Evolutionary conservation across 768 basidiomycete species (phyloP).

Genomic region (Leccinum arenicola): DNA sequence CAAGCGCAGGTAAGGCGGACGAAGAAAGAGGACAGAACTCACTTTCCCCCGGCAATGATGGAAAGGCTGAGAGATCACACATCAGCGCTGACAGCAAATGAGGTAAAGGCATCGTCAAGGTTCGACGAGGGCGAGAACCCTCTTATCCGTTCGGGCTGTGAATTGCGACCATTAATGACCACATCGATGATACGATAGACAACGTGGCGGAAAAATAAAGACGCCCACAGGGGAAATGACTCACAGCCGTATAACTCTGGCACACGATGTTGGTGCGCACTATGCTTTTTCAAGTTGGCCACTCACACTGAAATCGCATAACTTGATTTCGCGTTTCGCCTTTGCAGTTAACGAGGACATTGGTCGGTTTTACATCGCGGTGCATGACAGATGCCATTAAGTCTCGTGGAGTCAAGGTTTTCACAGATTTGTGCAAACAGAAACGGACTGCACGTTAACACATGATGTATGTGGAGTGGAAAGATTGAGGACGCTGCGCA

Average conservation of each 20-base stretch:
- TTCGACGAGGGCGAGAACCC: conserved; percentile 64
- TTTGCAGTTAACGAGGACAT: conserved; percentile 77
- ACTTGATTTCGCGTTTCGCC: conserved; percentile 78
- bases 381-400: conserved; percentile 91
- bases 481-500: conserved; percentile 30
- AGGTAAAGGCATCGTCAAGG: conserved; percentile 32
- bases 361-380: conserved; percentile 89
- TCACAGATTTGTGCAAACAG: conserved; percentile 69
- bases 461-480: conserved; percentile 11
- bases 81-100: conserved; percentile 95
- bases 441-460: conserved; percentile 1
- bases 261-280: conserved; percentile 95
- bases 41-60: conserved; percentile 76
- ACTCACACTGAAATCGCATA: conserved; percentile 98
- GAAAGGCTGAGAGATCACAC: conserved; percentile 96
- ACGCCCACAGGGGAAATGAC: conserved; percentile 28
- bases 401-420: conserved; percentile 88
- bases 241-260: too few relatives aligned
- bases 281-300: conserved; percentile 92
- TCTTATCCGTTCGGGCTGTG: conserved; percentile 91
- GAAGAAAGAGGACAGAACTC: conserved; percentile 7
- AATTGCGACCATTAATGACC: background rate
- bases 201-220: background rate
- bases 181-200: background rate
- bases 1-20: background rate